phyloP scores from a whole-genome alignment of 2,329 filamentous ascomycete genomes.

The Lecanicillium sp. region DNA sequence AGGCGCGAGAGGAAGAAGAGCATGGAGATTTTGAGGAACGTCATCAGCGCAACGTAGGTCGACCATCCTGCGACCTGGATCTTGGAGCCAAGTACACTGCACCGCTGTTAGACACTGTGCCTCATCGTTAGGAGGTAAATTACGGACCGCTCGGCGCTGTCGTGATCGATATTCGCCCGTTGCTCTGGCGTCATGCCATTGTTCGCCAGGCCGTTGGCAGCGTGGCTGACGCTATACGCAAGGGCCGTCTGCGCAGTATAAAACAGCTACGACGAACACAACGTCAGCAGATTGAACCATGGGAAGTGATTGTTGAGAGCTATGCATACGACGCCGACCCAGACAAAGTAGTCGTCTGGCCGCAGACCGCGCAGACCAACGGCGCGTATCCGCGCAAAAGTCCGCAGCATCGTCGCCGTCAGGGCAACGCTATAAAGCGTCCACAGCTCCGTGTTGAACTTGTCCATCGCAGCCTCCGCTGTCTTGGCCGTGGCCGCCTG shows the following conservation, averaged over 20 bases:
- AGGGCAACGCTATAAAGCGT: conserved; percentile 24
- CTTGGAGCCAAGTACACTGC: conserved; percentile 49
- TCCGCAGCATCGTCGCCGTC: conserved; percentile 22
- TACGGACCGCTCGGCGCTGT: conserved; percentile 33
- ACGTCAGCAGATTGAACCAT: background rate
- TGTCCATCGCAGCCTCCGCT: conserved; percentile 14
- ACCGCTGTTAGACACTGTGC: background rate
- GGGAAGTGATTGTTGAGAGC: conserved; percentile 5
- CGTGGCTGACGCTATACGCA: conserved; percentile 44
- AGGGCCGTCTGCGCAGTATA: conserved; percentile 46
- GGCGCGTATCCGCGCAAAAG: conserved; percentile 24
- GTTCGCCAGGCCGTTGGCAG: conserved; percentile 47
- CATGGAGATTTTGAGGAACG: conserved; percentile 51
- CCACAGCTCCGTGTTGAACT: conserved; percentile 22
- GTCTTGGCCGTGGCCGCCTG: conserved; percentile 10
- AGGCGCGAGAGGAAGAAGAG: conserved; percentile 51
- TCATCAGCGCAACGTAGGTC: conserved; percentile 47
- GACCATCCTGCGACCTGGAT: conserved; percentile 52
- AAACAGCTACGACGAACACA: conserved; percentile 34
- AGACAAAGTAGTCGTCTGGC: conserved; percentile 26
- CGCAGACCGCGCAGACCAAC: conserved; percentile 21
- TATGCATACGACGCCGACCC: conserved; percentile 14
- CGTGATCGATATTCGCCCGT: conserved; percentile 37
- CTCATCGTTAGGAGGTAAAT: background rate
- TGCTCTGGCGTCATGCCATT: conserved; percentile 49